Conservation (phyloP, 257 asterid species). For the Misopates orontium region DNA sequence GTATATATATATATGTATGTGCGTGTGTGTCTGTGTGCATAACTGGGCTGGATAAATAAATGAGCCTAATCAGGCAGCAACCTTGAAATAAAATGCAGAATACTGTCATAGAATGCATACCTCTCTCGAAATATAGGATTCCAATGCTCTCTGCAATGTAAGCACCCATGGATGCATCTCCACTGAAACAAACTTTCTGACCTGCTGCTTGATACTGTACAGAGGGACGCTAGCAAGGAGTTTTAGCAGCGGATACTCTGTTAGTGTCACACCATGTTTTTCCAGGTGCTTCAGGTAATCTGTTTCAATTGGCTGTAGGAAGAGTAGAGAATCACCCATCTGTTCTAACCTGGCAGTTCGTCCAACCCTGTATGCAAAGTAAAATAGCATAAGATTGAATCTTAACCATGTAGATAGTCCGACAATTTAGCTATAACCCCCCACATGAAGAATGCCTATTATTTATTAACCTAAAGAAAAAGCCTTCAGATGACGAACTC, state of each 20-base stretch:
- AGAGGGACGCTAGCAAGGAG: slow-evolving; percentile 58
- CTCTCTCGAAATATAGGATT: slow-evolving; percentile 59
- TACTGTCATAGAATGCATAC: slow-evolving; percentile 33
- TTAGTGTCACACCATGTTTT: slow-evolving; percentile 69
- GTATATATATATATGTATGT: too few species aligned
- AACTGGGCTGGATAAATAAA: not conserved
- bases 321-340: slow-evolving; percentile 74
- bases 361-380: slow-evolving; percentile 70
- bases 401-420: not conserved
- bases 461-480: not conserved
- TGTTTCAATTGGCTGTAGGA: slow-evolving; percentile 75
- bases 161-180: slow-evolving; percentile 89
- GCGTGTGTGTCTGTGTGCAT: too few species aligned
- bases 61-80: not conserved
- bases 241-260: slow-evolving; percentile 80
- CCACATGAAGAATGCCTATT: not conserved
- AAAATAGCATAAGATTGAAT: slow-evolving; percentile 24
- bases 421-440: slow-evolving; percentile 2
- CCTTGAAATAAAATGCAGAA: not conserved
- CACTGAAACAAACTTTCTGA: slow-evolving; percentile 56
- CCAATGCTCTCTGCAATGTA: slow-evolving; percentile 78
- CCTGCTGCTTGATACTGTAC: slow-evolving; percentile 42
- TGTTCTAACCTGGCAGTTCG: slow-evolving; percentile 97
- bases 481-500: not conserved
- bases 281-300: slow-evolving; percentile 80